Percentiles rank a stretch among this genome's conserved stretches.
Evolutionary conservation across 768 basidiomycete species (phyloP).

Genomic region (Crepidotus variabilis): DNA sequence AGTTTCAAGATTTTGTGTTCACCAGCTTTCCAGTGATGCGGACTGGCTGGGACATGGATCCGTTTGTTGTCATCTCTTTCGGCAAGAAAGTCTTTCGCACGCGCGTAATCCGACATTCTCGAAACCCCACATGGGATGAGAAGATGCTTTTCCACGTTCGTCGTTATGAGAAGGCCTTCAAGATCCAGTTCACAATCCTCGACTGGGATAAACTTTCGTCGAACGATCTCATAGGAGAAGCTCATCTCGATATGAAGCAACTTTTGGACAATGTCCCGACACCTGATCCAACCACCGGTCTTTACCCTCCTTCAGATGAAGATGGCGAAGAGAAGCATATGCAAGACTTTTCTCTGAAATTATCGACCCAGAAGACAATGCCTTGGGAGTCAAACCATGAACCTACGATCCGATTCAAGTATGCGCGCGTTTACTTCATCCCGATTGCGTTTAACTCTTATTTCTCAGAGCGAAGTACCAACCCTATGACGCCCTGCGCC

Average conservation of each 20-base stretch:
- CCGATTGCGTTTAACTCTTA: neutral
- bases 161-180: slow-evolving; percentile 76
- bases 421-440: slow-evolving; percentile 8
- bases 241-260: slow-evolving; percentile 63
- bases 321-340: slow-evolving; percentile 66
- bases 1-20: neutral
- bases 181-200: slow-evolving; percentile 77
- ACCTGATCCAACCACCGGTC: slow-evolving; percentile 54
- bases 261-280: slow-evolving; percentile 67
- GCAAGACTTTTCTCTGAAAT: slow-evolving; percentile 66
- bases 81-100: slow-evolving; percentile 97
- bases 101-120: slow-evolving; percentile 77
- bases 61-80: slow-evolving; percentile 93
- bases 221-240: slow-evolving; percentile 89
- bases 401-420: slow-evolving; percentile 70
- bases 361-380: slow-evolving; percentile 58
- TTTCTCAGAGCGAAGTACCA: slow-evolving; percentile 84
- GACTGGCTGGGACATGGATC: slow-evolving; percentile 95
- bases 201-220: slow-evolving; percentile 95
- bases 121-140: slow-evolving; percentile 90
- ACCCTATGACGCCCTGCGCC: slow-evolving; percentile 88
- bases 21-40: slow-evolving; percentile 59
- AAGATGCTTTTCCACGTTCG: slow-evolving; percentile 95
- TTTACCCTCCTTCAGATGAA: slow-evolving; percentile 44
- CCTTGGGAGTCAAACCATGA: slow-evolving; percentile 72